Conservation (phyloP, 1,139 yeast species). For the Sugiyamaella sp. region DNA sequence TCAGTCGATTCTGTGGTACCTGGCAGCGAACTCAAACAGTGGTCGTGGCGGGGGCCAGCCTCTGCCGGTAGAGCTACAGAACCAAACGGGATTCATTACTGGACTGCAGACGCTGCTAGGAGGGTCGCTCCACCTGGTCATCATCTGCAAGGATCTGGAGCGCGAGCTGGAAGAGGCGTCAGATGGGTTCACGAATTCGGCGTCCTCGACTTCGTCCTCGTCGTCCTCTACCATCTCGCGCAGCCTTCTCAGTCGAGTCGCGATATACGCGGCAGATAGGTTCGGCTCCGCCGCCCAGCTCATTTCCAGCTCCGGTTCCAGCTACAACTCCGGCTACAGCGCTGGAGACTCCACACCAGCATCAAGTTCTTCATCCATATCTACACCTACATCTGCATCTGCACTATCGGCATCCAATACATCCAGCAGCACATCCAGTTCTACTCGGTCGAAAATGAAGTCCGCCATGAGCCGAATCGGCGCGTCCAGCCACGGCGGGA, state of each 20-base stretch:
- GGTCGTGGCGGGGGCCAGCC: slow-evolving; percentile 16
- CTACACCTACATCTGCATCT: neutral
- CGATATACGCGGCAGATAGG: slow-evolving; percentile 42
- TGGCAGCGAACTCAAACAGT: slow-evolving; percentile 31
- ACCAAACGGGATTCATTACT: slow-evolving; percentile 32
- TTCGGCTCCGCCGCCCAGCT: slow-evolving; percentile 38
- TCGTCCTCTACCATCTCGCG: slow-evolving; percentile 31
- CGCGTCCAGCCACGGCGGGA: neutral
- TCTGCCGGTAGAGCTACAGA: slow-evolving; percentile 33
- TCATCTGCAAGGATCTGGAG: slow-evolving; percentile 36
- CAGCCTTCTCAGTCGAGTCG: slow-evolving; percentile 38
- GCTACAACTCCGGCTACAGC: neutral
- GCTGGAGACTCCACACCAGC: slow-evolving; percentile 9
- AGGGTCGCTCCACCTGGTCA: slow-evolving; percentile 39
- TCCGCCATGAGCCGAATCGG: slow-evolving; percentile 4
- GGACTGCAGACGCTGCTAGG: slow-evolving; percentile 35
- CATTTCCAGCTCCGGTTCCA: slow-evolving; percentile 21
- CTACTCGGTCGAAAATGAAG: slow-evolving; percentile 11
- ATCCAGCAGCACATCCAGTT: slow-evolving; percentile 1
- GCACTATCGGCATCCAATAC: too few species aligned
- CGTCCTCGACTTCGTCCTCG: neutral
- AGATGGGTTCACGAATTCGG: neutral
- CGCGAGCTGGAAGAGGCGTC: slow-evolving; percentile 7
- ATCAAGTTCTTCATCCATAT: slow-evolving; percentile 12
- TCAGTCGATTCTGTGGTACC: slow-evolving; percentile 36